Base-by-base conservation (phyloP, 2,329 filamentous ascomycete species). In the Geosmithia putterillii region DNA sequence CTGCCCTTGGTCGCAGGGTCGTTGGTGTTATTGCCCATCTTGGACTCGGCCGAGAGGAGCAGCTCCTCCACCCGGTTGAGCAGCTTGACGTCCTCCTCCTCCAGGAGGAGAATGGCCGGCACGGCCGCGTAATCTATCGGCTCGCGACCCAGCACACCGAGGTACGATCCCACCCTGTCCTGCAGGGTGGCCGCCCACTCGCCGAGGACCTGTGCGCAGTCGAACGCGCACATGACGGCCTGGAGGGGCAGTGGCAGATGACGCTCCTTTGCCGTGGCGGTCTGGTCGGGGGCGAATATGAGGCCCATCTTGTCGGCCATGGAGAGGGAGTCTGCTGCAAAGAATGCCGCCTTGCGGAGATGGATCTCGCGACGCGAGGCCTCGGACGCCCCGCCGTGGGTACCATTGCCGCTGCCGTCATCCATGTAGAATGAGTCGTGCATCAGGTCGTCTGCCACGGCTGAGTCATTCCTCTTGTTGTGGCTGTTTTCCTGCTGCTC, bases 151-250 rank as follows among this genome's bases (percentile, higher is more conserved):
- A 96, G 73, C 6, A 95, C 79, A 4, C 90, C 90, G 6, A 96
- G 62, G 54, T 92, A 94, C 4, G 80, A 79, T 0, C 90, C 90
- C n/a, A 95, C 84, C 8, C 92, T 83, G 55, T 95, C 89, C 60
- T 98, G 92, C 3, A 96, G 77, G 1, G 88, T 92, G 5, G 86
- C 85, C 36, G 92, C 76, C 90, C 90, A 98, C 62, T 96, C 90
- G 1, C 87, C 87, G 25, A 98, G 74, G 1, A 96, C 87, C 56
- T 95, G 89, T 2, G 86, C 84, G 56, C 90, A 96, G 56, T 96
- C 90, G 54, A 95, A 94, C 5, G 85, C 81, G 60, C 90, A 95
- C 70, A 96, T 81, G 1, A 88, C 86, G 14, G 86, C 88, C 57
- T 95, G 90, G 35, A 95, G 76, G 0, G 92, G 88, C 12, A 96